Percentiles rank a stretch among this genome's conserved stretches.
Evolutionary conservation across 352 stramenopile genomes (phyloP).

Genomic region (Globisporangium irregulare): DNA sequence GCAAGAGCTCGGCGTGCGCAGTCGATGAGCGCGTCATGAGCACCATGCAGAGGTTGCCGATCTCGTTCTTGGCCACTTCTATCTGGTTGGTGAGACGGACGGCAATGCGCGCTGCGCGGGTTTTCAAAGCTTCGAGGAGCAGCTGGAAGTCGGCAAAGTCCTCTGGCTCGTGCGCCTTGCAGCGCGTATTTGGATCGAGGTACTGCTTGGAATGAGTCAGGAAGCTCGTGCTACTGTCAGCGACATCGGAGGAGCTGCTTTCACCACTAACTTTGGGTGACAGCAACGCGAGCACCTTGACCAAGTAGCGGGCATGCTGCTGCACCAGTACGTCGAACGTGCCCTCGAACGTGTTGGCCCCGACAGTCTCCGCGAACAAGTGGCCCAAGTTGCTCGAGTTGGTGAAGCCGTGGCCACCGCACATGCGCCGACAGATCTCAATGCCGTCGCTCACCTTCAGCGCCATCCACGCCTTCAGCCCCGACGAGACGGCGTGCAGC

Average conservation of each 20-base stretch:
- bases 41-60: slow-evolving; percentile 36
- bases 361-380: slow-evolving; percentile 33
- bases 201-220: slow-evolving; percentile 1
- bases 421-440: slow-evolving; percentile 29
- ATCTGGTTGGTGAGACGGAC: slow-evolving; percentile 6
- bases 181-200: slow-evolving; percentile 15
- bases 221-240: background rate
- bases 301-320: slow-evolving; percentile 56
- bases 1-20: slow-evolving; percentile 31
- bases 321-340: slow-evolving; percentile 72
- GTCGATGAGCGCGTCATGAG: slow-evolving; percentile 36
- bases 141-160: slow-evolving; percentile 27
- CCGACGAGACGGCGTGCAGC: slow-evolving; percentile 37
- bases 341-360: slow-evolving; percentile 59
- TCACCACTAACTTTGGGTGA: background rate
- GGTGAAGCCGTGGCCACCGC: slow-evolving; percentile 21
- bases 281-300: slow-evolving; percentile 28
- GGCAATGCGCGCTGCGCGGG: slow-evolving; percentile 23
- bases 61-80: slow-evolving; percentile 14
- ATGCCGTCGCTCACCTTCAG: slow-evolving; percentile 33
- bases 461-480: slow-evolving; percentile 42
- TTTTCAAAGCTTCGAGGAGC: slow-evolving; percentile 28
- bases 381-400: slow-evolving; percentile 23
- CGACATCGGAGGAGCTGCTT: too few relatives aligned
- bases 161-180: slow-evolving; percentile 13